A percentile compares a stretch with the other conserved stretches of the same genome.
Conservation (phyloP, 2,329 filamentous ascomycete genomes). For the Fusarium drepaniforme region DNA sequence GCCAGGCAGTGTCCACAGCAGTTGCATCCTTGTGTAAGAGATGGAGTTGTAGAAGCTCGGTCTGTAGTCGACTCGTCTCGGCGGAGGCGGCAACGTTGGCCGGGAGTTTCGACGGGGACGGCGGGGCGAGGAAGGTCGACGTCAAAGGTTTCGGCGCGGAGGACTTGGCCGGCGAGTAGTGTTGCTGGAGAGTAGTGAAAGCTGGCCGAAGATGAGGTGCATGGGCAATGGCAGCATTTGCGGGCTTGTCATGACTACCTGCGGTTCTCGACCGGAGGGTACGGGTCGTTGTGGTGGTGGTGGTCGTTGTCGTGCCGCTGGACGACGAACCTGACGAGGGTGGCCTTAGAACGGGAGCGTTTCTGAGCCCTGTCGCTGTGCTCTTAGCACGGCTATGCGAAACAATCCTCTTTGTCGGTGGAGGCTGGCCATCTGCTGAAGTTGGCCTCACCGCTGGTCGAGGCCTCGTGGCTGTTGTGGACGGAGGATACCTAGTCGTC, state of each 20-base stretch:
- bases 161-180: slow-evolving; percentile 74
- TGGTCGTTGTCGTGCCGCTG: slow-evolving; percentile 31
- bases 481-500: slow-evolving; percentile 49
- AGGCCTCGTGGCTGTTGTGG: slow-evolving; percentile 48
- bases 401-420: slow-evolving; percentile 35
- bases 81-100: slow-evolving; percentile 70
- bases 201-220: slow-evolving; percentile 60
- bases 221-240: slow-evolving; percentile 25
- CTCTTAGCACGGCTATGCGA: slow-evolving; percentile 50
- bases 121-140: slow-evolving; percentile 67
- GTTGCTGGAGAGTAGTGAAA: slow-evolving; percentile 74
- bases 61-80: slow-evolving; percentile 70
- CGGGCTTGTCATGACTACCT: slow-evolving; percentile 33
- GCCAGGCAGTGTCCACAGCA: slow-evolving; percentile 62
- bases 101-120: slow-evolving; percentile 71
- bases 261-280: slow-evolving; percentile 27
- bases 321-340: slow-evolving; percentile 44
- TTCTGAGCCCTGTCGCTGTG: slow-evolving; percentile 44
- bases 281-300: slow-evolving; percentile 30
- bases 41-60: slow-evolving; percentile 74
- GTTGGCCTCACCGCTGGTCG: slow-evolving; percentile 45
- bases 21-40: slow-evolving; percentile 70
- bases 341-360: slow-evolving; percentile 47
- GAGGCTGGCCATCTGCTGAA: slow-evolving; percentile 44
- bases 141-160: slow-evolving; percentile 72